phyloP scores from a whole-genome alignment of 2,329 filamentous ascomycete genomes.

The Keithomyces neogunnii region DNA sequence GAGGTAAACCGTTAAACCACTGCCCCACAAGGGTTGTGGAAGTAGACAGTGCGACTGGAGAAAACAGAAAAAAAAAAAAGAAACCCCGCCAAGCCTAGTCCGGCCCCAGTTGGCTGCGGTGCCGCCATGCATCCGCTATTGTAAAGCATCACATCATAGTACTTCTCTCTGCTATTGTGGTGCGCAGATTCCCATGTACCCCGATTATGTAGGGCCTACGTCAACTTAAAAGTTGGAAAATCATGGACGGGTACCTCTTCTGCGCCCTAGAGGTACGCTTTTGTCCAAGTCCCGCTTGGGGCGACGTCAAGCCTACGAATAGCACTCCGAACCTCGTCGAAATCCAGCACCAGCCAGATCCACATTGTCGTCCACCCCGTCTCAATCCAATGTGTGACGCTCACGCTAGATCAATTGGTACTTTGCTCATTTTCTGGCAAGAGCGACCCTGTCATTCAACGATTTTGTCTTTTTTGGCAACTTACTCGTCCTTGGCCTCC shows the following conservation, averaged over 20 bases:
- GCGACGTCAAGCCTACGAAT: not conserved
- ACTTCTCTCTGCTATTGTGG: not conserved
- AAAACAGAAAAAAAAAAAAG: not conserved
- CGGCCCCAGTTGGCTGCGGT: not conserved
- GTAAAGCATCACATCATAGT: too few relatives aligned
- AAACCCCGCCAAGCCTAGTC: not conserved
- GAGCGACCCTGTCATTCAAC: not conserved
- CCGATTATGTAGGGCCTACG: not conserved
- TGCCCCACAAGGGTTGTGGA: not conserved
- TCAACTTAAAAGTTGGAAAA: too few relatives aligned
- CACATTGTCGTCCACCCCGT: constrained; percentile 2
- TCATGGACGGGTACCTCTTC: not conserved
- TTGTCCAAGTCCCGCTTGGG: not conserved
- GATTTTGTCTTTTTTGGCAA: not conserved
- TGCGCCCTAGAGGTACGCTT: not conserved
- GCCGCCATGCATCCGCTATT: not conserved
- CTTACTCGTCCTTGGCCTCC: not conserved
- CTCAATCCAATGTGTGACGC: not conserved
- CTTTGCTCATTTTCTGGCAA: not conserved
- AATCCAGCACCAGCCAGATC: not conserved
- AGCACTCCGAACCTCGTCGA: not conserved
- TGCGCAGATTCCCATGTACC: not conserved
- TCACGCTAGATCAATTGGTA: not conserved
- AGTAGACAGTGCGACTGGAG: not conserved
- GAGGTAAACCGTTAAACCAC: too few relatives aligned